Percentiles rank a stretch among this genome's conserved stretches.
These are phyloP conservation scores for Blastomyces gilchristii DNA, from an alignment of 2,329 filamentous ascomycete species.

Conservation along the genomic window DNA sequence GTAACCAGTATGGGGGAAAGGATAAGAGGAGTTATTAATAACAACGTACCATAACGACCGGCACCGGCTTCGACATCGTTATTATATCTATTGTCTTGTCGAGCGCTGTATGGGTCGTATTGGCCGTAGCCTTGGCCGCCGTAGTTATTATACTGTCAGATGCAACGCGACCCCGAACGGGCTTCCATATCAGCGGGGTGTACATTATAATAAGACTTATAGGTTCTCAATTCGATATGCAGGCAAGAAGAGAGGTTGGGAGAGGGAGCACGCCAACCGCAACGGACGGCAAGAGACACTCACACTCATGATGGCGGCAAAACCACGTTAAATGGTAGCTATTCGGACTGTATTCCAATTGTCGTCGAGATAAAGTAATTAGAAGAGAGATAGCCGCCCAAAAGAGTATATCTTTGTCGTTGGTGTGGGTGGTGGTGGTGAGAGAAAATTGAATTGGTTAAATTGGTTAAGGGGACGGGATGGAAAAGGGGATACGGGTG, in stretches of 20 bases:
- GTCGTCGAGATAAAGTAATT: not conserved
- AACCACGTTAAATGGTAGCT: not conserved
- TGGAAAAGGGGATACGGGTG: not conserved
- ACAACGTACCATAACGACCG: slow-evolving; percentile 16
- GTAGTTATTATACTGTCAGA: slow-evolving; percentile 22
- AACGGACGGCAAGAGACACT: not conserved
- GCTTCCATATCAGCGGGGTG: not conserved
- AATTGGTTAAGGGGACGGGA: not conserved
- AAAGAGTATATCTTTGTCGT: not conserved
- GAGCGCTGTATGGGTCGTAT: slow-evolving; percentile 44
- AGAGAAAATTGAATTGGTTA: not conserved
- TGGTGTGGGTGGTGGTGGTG: not conserved
- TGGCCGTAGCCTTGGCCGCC: slow-evolving; percentile 39
- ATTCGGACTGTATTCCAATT: not conserved
- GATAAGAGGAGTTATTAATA: no score
- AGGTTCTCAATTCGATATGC: not conserved
- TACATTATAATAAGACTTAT: not conserved
- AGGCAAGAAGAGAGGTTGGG: not conserved
- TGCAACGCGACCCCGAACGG: slow-evolving; percentile 12
- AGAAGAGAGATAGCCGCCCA: not conserved
- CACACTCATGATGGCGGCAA: not conserved
- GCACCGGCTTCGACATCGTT: slow-evolving; percentile 26
- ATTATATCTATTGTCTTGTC: slow-evolving; percentile 25
- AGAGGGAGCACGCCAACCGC: not conserved
- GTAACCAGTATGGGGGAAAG: not conserved